These are phyloP conservation scores for Syncephalis plumigaleata DNA, from an alignment of 371 early-diverging fungal genomes.

Conservation along the genomic window DNA sequence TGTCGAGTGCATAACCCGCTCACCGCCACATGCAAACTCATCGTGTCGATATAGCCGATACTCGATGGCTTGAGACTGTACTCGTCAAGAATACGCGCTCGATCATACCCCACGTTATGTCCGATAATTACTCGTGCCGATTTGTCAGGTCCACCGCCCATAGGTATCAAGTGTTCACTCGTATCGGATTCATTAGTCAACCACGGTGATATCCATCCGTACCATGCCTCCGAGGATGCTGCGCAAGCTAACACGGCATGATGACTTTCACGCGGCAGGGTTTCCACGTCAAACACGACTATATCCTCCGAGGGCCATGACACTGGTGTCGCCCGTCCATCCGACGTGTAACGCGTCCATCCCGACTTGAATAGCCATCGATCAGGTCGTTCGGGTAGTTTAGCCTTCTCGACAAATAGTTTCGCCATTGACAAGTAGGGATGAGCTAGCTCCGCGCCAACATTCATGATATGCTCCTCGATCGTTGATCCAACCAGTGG, in stretches of 20 bases:
- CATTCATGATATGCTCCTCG: conserved; percentile 61
- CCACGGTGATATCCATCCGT: conserved; percentile 82
- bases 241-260: conserved; percentile 78
- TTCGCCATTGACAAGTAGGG: conserved; percentile 32
- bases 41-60: conserved; percentile 72
- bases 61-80: conserved; percentile 34
- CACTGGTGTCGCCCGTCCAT: conserved; percentile 21
- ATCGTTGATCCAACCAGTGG: conserved; percentile 34
- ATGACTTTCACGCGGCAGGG: conserved; percentile 37
- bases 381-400: conserved; percentile 19
- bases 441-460: conserved; percentile 43
- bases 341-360: conserved; percentile 65
- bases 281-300: conserved; percentile 85
- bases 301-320: conserved; percentile 36
- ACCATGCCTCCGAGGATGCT: conserved; percentile 60
- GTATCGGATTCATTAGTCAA: conserved; percentile 17
- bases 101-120: conserved; percentile 86
- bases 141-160: conserved; percentile 16
- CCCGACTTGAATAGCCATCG: conserved; percentile 44
- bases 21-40: conserved; percentile 85
- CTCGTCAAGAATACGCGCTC: conserved; percentile 77
- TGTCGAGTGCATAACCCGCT: conserved; percentile 86
- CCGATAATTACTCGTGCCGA: conserved; percentile 53
- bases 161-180: conserved; percentile 42
- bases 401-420: conserved; percentile 14